Evolutionary conservation across 2,329 filamentous ascomycete genomes (phyloP).

Genomic region (Fusarium transvaalense): DNA sequence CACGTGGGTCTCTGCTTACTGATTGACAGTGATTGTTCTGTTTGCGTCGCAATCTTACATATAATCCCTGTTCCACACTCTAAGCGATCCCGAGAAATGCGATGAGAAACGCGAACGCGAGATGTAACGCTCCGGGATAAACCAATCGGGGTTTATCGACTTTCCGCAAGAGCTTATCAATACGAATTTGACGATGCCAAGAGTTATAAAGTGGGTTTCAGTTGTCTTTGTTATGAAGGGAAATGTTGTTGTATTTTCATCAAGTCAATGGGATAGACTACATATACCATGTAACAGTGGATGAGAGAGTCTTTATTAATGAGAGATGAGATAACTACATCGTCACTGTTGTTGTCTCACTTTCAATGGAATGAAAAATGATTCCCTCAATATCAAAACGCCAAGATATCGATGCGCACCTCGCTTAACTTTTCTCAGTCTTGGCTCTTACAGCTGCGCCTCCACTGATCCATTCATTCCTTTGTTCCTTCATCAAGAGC

Average conservation of each 20-base stretch:
- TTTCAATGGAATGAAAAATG: background rate
- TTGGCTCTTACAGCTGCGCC: slow-evolving; percentile 29
- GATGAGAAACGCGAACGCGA: background rate
- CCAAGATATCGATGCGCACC: slow-evolving; percentile 22
- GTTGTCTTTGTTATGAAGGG: too few relatives aligned
- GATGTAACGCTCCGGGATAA: background rate
- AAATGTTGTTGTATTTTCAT: too few relatives aligned
- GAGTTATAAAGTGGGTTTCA: background rate
- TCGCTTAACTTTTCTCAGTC: slow-evolving; percentile 17
- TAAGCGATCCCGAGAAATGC: slow-evolving; percentile 1
- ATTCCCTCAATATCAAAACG: slow-evolving; percentile 7
- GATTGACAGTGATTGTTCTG: background rate
- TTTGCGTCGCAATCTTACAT: slow-evolving; percentile 3
- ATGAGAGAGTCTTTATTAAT: too few relatives aligned
- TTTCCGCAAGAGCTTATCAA: background rate
- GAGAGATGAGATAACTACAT: background rate
- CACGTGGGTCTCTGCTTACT: background rate
- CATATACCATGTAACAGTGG: too few relatives aligned
- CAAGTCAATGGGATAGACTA: too few relatives aligned
- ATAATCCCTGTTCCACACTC: background rate
- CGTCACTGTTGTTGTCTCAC: background rate
- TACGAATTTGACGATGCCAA: background rate
- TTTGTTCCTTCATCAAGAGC: background rate
- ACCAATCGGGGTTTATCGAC: slow-evolving; percentile 4
- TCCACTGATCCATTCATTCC: slow-evolving; percentile 21